phyloP scores from a whole-genome alignment of 345 rosid species.

The Hibiscus tridactylites region DNA sequence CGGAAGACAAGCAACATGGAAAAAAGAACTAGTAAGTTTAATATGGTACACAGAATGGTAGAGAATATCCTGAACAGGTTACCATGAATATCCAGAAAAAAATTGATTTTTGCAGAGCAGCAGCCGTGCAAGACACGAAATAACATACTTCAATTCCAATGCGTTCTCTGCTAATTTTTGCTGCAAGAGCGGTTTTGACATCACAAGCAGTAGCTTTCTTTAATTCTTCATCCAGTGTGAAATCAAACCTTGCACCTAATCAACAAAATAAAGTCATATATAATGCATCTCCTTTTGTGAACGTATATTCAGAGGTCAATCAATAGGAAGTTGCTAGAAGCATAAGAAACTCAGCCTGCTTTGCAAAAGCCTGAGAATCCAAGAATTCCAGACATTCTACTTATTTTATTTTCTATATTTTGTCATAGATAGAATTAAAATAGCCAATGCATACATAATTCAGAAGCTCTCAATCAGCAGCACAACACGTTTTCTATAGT shows the following conservation, averaged over 20 bases:
- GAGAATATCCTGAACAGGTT: neutral
- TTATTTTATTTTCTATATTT: neutral
- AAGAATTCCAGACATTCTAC: neutral
- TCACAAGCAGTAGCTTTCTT: slow-evolving; percentile 64
- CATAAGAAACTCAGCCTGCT: neutral
- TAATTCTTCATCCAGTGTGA: slow-evolving; percentile 64
- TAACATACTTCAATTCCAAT: slow-evolving; percentile 73
- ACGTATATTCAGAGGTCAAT: neutral
- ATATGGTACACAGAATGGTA: neutral
- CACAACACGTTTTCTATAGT: neutral
- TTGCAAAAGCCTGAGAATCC: neutral
- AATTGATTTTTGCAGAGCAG: slow-evolving; percentile 9
- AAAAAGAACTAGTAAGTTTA: slow-evolving; percentile 7
- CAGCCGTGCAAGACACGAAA: neutral
- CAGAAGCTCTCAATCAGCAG: neutral
- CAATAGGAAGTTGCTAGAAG: neutral
- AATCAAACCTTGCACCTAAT: slow-evolving; percentile 84
- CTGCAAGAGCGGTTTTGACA: slow-evolving; percentile 74
- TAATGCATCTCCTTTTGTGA: neutral
- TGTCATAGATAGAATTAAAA: neutral
- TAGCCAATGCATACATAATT: neutral
- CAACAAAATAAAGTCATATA: slow-evolving; percentile 17
- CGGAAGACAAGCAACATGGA: slow-evolving; percentile 12
- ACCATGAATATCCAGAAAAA: neutral
- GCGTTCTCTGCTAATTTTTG: slow-evolving; percentile 88